Percentiles rank a stretch among this genome's conserved stretches.
phyloP scores from a whole-genome alignment of 2,329 filamentous ascomycete genomes.

The Botrytis paeoniae region DNA sequence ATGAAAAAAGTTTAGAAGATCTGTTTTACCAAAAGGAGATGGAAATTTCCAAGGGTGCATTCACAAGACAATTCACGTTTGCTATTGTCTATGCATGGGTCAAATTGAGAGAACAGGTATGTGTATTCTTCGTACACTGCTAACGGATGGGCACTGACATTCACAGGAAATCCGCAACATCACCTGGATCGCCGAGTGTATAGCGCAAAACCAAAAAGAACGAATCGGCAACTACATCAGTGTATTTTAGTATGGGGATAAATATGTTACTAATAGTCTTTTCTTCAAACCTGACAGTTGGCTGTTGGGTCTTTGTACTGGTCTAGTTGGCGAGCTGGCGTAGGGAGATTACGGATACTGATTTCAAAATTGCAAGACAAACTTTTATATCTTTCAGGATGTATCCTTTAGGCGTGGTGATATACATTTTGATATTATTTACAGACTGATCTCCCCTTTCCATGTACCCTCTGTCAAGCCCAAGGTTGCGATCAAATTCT shows the following conservation, averaged over 20 bases:
- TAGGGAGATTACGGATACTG: conserved; percentile 31
- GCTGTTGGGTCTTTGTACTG: conserved; percentile 29
- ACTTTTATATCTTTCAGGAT: conserved; percentile 31
- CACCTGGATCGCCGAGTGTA: conserved; percentile 99
- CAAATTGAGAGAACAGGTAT: conserved; percentile 92
- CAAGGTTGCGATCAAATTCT: conserved; percentile 76
- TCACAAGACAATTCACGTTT: conserved; percentile 93
- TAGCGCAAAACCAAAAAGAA: conserved; percentile 99
- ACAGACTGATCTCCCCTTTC: conserved; percentile 83
- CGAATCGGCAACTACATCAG: conserved; percentile 98
- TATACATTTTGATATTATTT: conserved; percentile 37
- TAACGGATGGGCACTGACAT: conserved; percentile 36
- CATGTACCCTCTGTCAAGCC: conserved; percentile 86
- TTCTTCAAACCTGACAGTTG: conserved; percentile 21
- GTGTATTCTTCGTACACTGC: conserved; percentile 35
- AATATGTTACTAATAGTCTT: conserved; percentile 23
- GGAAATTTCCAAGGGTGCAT: conserved; percentile 93
- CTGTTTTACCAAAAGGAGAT: conserved; percentile 99
- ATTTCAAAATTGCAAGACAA: conserved; percentile 28
- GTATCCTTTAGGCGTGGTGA: conserved; percentile 16
- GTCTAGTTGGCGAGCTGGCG: conserved; percentile 32
- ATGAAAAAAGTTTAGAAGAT: conserved; percentile 90
- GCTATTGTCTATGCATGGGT: conserved; percentile 97
- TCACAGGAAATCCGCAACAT: conserved; percentile 95
- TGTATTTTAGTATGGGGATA: conserved; percentile 65